Base-by-base conservation (phyloP, 2,329 filamentous ascomycete genomes). In the Grosmannia huntii region DNA sequence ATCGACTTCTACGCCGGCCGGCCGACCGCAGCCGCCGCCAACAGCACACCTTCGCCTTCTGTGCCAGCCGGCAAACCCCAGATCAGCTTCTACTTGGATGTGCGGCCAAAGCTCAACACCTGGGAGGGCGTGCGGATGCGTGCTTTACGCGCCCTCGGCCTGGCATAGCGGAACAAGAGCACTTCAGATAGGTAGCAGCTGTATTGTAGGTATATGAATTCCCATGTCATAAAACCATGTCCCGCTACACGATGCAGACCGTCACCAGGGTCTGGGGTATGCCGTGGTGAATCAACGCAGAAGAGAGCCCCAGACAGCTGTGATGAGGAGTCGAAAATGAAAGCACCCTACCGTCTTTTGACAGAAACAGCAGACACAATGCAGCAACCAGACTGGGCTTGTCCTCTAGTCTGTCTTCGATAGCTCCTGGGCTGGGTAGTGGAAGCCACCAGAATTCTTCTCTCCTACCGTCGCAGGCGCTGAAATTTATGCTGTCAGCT, bases 1-100 rank as follows among this genome's bases (percentile, higher is more conserved):
- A 99, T 99, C 70, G 94, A 99, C 72, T 99, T 99, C 66, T 99
- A 99, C 69, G 84, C 90, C 5, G 94, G 94, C 0, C 75, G 79
- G 6, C 71, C 73, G 33, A 11, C 31, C 11, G 28, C 54, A 2
- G 19, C 25, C 2, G n/a, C 23, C 3, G 16, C 28, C 21, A 25
- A 19, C 41, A n/a, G 41, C 41, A 44, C n/a, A n/a, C 7, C 6
- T 12, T 44, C 41, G 41, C 19, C 41, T n/a, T n/a, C 41, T 3
- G 19, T 4, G 7, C 41, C 41, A 12, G 19, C 16, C 19, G 41
- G 41, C 41, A 38, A 46, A 27, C 58, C 57, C 0, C 71, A 74
- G 66, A 60, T 77, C 48, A 85, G 82, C 63, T 87, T 87, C 67
- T 86, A 85, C 64, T 71, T 87, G 19, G 82, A 87, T 65, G 83